A percentile compares a stretch with the other conserved stretches of the same genome.
These are phyloP conservation scores for Fusarium acutatum DNA, from an alignment of 2,329 filamentous ascomycete genomes.

Conservation along the genomic window DNA sequence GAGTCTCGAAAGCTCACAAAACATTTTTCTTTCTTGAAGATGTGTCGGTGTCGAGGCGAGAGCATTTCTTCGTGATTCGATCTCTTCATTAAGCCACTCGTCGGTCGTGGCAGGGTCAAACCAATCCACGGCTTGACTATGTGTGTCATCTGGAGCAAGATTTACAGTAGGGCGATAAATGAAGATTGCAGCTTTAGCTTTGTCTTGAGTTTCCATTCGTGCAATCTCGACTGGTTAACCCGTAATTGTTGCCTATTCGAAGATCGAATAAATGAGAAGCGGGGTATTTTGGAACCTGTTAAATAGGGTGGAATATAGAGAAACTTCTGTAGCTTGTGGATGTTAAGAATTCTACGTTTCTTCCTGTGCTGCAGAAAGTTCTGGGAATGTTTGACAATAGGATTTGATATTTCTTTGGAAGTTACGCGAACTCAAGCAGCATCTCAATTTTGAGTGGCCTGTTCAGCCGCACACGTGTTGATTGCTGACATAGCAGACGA, in stretches of 20 bases:
- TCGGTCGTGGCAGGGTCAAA: neutral
- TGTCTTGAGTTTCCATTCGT: neutral
- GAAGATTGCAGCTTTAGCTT: neutral
- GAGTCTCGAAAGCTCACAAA: neutral
- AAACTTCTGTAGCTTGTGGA: too few relatives aligned
- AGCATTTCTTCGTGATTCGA: neutral
- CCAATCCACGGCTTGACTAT: neutral
- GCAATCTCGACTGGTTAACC: too few relatives aligned
- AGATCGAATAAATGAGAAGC: neutral
- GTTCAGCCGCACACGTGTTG: neutral
- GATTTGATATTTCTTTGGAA: too few relatives aligned
- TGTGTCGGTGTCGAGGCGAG: neutral
- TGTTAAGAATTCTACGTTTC: too few relatives aligned
- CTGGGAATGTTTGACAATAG: too few relatives aligned
- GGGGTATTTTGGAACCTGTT: neutral
- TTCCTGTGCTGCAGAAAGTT: too few relatives aligned
- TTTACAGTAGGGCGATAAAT: fast-evolving
- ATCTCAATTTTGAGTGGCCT: too few relatives aligned
- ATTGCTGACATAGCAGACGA: neutral
- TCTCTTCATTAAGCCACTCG: neutral
- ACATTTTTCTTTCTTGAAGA: neutral
- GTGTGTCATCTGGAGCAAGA: neutral
- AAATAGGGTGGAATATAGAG: too few relatives aligned
- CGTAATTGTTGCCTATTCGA: neutral
- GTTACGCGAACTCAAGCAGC: too few relatives aligned